These are phyloP conservation scores for Chaetomium sp. DNA, from an alignment of 2,329 filamentous ascomycete species.

Conservation along the genomic window DNA sequence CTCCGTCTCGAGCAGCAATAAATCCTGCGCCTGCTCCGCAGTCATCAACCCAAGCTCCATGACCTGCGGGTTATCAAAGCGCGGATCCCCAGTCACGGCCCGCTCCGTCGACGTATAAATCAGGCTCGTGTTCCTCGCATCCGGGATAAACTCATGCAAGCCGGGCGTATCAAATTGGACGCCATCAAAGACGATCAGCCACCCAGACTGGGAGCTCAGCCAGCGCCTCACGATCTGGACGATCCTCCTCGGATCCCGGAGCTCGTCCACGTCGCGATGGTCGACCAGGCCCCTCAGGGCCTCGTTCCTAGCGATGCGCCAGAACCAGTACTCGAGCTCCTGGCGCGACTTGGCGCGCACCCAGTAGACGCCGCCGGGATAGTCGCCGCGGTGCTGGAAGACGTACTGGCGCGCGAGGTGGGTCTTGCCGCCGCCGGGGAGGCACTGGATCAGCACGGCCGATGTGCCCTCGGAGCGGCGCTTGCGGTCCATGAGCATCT, in stretches of 20 bases:
- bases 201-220: constrained; percentile 63
- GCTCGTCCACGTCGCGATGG: constrained; percentile 44
- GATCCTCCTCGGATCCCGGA: constrained; percentile 49
- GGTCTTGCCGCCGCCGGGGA: constrained; percentile 69
- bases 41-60: constrained; percentile 59
- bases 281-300: constrained; percentile 50
- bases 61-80: constrained; percentile 60
- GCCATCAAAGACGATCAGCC: constrained; percentile 69
- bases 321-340: constrained; percentile 63
- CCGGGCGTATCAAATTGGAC: constrained; percentile 62
- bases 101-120: constrained; percentile 70
- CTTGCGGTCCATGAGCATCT: constrained; percentile 59
- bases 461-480: constrained; percentile 60
- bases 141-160: constrained; percentile 65
- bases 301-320: constrained; percentile 64
- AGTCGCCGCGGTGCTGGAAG: constrained; percentile 59
- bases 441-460: constrained; percentile 64
- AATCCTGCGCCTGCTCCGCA: constrained; percentile 58
- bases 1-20: constrained; percentile 65
- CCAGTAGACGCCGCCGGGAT: constrained; percentile 71
- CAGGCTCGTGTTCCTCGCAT: constrained; percentile 62
- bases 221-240: constrained; percentile 61
- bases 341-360: constrained; percentile 62
- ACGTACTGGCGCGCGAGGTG: constrained; percentile 70
- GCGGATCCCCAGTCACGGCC: constrained; percentile 56